These are phyloP conservation scores for Hypoxylon intermedium DNA, from an alignment of 495 filamentous ascomycete species.

Conservation along the genomic window DNA sequence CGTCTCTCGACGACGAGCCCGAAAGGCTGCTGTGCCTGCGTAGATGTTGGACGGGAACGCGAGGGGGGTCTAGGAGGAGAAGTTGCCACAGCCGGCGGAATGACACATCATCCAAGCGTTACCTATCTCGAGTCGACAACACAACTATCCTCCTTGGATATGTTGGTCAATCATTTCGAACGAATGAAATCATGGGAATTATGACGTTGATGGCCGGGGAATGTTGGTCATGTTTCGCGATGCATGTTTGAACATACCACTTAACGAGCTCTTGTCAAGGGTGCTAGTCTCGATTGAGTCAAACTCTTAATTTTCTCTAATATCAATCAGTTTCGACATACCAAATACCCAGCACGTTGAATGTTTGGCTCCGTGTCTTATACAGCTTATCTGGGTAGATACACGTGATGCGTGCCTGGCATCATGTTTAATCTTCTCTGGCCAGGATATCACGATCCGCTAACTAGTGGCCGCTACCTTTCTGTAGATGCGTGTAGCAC, in stretches of 20 bases:
- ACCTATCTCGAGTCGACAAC: conserved; percentile 28
- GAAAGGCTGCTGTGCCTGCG: conserved; percentile 37
- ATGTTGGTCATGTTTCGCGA: conserved; percentile 25
- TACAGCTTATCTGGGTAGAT: neutral
- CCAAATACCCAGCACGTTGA: neutral
- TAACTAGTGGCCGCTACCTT: too few species aligned
- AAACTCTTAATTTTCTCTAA: conserved; percentile 35
- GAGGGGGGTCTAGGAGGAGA: conserved; percentile 14
- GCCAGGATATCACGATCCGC: too few species aligned
- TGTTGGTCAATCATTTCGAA: conserved; percentile 18
- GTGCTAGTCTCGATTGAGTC: conserved; percentile 28
- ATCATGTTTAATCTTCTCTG: too few species aligned
- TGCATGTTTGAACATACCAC: conserved; percentile 28
- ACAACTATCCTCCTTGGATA: conserved; percentile 19
- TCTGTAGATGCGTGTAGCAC: neutral
- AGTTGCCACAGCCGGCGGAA: conserved; percentile 22
- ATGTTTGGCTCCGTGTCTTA: neutral
- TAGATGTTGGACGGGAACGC: conserved; percentile 23
- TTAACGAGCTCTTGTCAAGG: conserved; percentile 28
- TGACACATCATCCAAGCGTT: conserved; percentile 27
- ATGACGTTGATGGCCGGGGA: conserved; percentile 19
- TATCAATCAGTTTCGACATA: conserved; percentile 26
- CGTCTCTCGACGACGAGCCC: conserved; percentile 48
- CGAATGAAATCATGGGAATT: conserved; percentile 10
- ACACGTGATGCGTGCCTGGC: too few species aligned